Percentiles rank a stretch among this genome's conserved stretches.
Conservation (phyloP, 306 rosid species). For the Astragalus membranaceus region DNA sequence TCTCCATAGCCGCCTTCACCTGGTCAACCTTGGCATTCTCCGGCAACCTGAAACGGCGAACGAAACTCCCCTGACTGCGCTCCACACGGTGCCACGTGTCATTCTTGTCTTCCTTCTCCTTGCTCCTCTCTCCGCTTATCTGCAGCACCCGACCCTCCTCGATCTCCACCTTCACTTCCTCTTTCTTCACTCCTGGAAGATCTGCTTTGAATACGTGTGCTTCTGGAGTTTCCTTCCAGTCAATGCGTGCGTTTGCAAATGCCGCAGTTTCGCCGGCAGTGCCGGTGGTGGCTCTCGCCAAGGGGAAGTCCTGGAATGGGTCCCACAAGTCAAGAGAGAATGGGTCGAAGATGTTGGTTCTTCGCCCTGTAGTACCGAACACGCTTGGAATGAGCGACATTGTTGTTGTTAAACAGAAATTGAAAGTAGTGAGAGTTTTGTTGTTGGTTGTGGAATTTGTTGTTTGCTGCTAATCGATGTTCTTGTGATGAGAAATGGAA, state of each 20-base stretch:
- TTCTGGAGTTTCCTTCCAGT: conserved; percentile 40
- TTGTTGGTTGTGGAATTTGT: no score
- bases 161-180: conserved; percentile 35
- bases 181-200: conserved; percentile 30
- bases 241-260: conserved; percentile 24
- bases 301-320: conserved; percentile 20
- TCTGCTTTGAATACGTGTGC: conserved; percentile 37
- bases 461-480: neutral
- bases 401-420: no score
- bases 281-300: neutral
- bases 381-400: conserved; percentile 43
- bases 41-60: conserved; percentile 35
- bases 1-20: conserved; percentile 29
- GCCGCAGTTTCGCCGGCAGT: conserved; percentile 16
- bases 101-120: conserved; percentile 32
- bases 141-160: conserved; percentile 30
- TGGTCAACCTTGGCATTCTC: conserved; percentile 29
- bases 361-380: conserved; percentile 28
- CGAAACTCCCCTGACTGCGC: conserved; percentile 28
- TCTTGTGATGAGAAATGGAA: neutral
- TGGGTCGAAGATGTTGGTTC: conserved; percentile 31
- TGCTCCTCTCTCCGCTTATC: conserved; percentile 31
- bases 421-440: no score
- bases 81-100: conserved; percentile 36
- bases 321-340: conserved; percentile 33